Base-by-base conservation (phyloP, 139 green algal species). In the Auxenochlorella pyrenoidosa region DNA sequence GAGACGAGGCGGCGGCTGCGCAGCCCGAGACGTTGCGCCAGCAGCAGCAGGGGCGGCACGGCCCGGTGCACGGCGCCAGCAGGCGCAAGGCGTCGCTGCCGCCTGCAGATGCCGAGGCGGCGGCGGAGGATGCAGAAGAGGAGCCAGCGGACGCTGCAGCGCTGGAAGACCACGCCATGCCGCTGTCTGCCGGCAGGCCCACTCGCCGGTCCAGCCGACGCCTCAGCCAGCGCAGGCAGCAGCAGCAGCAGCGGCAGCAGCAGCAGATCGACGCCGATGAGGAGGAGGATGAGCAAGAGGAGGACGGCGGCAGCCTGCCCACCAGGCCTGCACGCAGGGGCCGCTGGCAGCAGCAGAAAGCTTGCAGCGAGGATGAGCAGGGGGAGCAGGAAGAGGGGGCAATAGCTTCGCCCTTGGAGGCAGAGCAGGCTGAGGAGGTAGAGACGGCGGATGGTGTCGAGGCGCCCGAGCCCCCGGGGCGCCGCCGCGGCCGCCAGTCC, bases 91-190 rank as follows among this genome's bases (percentile, higher is more conserved):
- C 51, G 21, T 36, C 73, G 5, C 38, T 22, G 22, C 63, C 40
- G 40, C 41, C 73, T 54, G 73, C 38, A 58, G 73, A 79, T 40
- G 40, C 26, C n/a, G 38, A 58, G 0, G 38, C 2, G 18, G 15
- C 16, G 19, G 73, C 73, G 36, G 73, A 79, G 13, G 73, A 79
- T 28, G 73, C 38, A 16, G 73, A 16, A 28, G 18, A 81, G 75
- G 30, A 32, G 44, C 30, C 24, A 58, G 40, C 22, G 34, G 24
- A 41, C 10, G 73, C 34, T 43, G 19, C 70, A 36, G 40, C 73
- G 32, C 10, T 82, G 28, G 44, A 82, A 16, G 76, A 82, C 21
- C 76, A 82, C 30, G 76, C 76, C 32, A 68, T 82, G 47, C 76
- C 44, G 47, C 76, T 41, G 30, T 82, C 76, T 34, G n/a, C 76